phyloP scores from a whole-genome alignment of 768 basidiomycete species.

The Russula brevipes region DNA sequence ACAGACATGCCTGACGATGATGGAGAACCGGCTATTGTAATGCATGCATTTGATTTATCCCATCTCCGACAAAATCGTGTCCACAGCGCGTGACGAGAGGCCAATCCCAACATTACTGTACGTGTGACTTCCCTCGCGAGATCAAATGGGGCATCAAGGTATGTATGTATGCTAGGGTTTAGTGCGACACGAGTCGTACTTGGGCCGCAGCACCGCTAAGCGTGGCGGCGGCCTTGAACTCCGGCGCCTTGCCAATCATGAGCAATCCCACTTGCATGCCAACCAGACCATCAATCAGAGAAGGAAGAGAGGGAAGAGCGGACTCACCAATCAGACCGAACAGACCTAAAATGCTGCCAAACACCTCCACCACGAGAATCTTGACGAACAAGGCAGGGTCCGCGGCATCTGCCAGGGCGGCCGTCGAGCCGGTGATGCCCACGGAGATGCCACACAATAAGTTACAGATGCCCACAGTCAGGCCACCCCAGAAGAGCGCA shows the following conservation, averaged over 20 bases:
- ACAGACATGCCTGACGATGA: background rate
- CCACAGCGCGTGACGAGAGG: background rate
- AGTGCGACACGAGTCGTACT: constrained; percentile 9
- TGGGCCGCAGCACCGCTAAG: background rate
- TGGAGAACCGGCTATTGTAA: background rate
- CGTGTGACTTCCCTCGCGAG: background rate
- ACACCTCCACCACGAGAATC: constrained; percentile 93
- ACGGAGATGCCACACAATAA: constrained; percentile 92
- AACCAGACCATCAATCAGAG: constrained; percentile 9
- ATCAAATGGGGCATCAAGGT: background rate
- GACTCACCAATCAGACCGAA: constrained; percentile 88
- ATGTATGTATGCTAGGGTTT: background rate
- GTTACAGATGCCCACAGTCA: constrained; percentile 92
- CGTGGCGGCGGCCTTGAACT: constrained; percentile 44
- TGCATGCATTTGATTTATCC: background rate
- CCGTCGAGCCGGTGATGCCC: constrained; percentile 92
- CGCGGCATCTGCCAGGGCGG: constrained; percentile 91
- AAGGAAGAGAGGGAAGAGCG: background rate
- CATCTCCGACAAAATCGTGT: background rate
- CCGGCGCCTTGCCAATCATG: constrained; percentile 62
- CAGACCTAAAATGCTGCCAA: constrained; percentile 84
- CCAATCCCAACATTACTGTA: background rate
- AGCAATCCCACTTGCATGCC: constrained; percentile 63
- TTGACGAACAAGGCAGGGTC: constrained; percentile 95
- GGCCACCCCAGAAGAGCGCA: constrained; percentile 94